Conservation (phyloP, 129 eudicot species). For the Smallanthus sonchifolius region DNA sequence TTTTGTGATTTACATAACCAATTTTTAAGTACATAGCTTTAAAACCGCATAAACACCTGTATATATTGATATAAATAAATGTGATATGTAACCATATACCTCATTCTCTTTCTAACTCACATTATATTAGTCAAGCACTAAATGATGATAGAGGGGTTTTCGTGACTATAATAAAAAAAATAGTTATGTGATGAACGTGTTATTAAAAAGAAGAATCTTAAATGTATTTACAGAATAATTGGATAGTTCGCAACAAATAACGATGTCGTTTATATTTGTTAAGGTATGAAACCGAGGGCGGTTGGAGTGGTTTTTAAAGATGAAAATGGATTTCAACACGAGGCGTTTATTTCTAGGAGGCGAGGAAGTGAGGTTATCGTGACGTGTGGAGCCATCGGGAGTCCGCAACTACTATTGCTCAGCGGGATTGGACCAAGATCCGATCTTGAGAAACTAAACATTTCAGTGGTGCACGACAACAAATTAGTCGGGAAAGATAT, state of each 20-base stretch:
- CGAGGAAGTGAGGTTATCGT: conserved; percentile 63
- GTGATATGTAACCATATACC: too few relatives aligned
- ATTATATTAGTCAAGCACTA: too few relatives aligned
- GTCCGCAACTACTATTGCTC: conserved; percentile 81
- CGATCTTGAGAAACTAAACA: conserved; percentile 66
- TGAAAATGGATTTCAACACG: conserved; percentile 61
- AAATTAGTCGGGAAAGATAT: conserved; percentile 73
- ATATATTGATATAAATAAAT: too few relatives aligned
- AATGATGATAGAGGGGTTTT: too few relatives aligned
- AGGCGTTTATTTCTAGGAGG: conserved; percentile 55
- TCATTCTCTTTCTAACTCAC: too few relatives aligned
- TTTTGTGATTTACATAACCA: too few relatives aligned
- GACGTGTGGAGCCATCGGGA: conserved; percentile 86
- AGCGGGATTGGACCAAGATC: conserved; percentile 88
- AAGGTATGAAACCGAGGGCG: conserved; percentile 74
- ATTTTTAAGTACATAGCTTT: too few relatives aligned
- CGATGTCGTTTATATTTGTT: background rate
- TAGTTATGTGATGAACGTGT: too few relatives aligned
- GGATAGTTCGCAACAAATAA: background rate
- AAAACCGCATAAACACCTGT: too few relatives aligned
- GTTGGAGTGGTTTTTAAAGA: conserved; percentile 81
- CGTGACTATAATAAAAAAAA: too few relatives aligned
- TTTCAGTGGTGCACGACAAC: conserved; percentile 58
- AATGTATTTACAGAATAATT: too few relatives aligned
- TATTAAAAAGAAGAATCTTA: too few relatives aligned